Conservation (phyloP, 1,284 basidiomycete species). For the Phellinidium pouzarii region DNA sequence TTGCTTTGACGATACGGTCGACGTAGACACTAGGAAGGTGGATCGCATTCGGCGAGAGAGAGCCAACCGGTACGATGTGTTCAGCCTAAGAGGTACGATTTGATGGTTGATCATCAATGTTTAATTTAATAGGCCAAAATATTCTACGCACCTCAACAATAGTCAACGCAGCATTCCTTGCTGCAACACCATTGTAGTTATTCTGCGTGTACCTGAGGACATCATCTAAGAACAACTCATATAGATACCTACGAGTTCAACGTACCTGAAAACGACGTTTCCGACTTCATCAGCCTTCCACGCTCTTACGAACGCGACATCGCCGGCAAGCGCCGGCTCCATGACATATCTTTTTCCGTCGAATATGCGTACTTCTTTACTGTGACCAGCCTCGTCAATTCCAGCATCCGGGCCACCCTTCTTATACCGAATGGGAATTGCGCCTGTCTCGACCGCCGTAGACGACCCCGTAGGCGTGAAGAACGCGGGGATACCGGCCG, state of each 20-base stretch:
- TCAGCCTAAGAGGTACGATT: slow-evolving; percentile 57
- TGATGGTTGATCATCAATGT: background rate
- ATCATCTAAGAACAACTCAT: background rate
- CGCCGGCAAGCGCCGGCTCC: slow-evolving; percentile 82
- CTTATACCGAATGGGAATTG: slow-evolving; percentile 72
- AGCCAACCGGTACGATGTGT: slow-evolving; percentile 84
- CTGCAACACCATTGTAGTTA: slow-evolving; percentile 86
- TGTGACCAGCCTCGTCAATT: slow-evolving; percentile 62
- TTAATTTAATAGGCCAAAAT: too few species aligned
- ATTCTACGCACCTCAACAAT: slow-evolving; percentile 71
- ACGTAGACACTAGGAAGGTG: slow-evolving; percentile 86
- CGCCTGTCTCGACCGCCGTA: slow-evolving; percentile 76
- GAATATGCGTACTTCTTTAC: slow-evolving; percentile 77
- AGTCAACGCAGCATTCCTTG: slow-evolving; percentile 82
- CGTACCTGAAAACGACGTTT: slow-evolving; percentile 78
- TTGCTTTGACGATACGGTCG: slow-evolving; percentile 79
- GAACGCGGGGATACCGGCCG: slow-evolving; percentile 93
- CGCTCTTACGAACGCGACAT: slow-evolving; percentile 85
- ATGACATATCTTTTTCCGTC: slow-evolving; percentile 81
- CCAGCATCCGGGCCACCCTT: slow-evolving; percentile 58
- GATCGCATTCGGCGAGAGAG: slow-evolving; percentile 77
- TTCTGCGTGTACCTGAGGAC: slow-evolving; percentile 71
- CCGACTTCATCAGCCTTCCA: slow-evolving; percentile 95
- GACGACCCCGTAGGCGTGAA: slow-evolving; percentile 92
- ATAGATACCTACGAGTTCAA: slow-evolving; percentile 13